phyloP scores from a whole-genome alignment of 768 basidiomycete species.

The Pleurotus eryngii region DNA sequence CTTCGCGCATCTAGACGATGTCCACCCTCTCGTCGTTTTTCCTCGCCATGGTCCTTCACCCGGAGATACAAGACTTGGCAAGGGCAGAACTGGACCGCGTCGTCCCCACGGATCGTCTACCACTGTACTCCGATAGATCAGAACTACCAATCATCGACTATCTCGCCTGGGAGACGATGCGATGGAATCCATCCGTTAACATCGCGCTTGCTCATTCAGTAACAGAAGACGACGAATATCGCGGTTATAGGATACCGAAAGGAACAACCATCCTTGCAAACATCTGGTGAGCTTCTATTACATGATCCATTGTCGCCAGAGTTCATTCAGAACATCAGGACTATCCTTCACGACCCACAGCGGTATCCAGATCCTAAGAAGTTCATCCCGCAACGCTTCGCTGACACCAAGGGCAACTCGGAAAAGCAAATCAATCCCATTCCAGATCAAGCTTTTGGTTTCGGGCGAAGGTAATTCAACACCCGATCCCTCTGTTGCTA shows the following conservation, averaged over 20 bases:
- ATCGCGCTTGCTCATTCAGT: slow-evolving; percentile 40
- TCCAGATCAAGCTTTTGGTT: slow-evolving; percentile 4
- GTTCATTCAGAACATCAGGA: neutral
- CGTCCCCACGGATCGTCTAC: slow-evolving; percentile 24
- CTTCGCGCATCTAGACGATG: slow-evolving; percentile 10
- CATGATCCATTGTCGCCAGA: too few relatives aligned
- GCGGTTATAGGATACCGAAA: slow-evolving; percentile 6
- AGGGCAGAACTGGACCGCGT: slow-evolving; percentile 24
- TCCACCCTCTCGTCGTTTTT: slow-evolving; percentile 21
- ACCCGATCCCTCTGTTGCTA: neutral
- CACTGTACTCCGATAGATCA: slow-evolving; percentile 21
- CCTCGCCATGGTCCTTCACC: slow-evolving; percentile 25
- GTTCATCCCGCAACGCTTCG: slow-evolving; percentile 3
- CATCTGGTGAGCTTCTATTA: slow-evolving; percentile 2
- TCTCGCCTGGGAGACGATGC: slow-evolving; percentile 19
- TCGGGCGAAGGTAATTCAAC: slow-evolving; percentile 3
- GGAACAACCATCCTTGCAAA: slow-evolving; percentile 3
- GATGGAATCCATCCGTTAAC: slow-evolving; percentile 14
- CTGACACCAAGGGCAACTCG: slow-evolving; percentile 1
- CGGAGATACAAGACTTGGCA: slow-evolving; percentile 18
- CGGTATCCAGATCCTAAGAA: slow-evolving; percentile 3
- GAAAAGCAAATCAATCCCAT: slow-evolving; percentile 4
- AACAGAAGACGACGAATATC: slow-evolving; percentile 13
- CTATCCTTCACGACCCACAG: slow-evolving; percentile 3
- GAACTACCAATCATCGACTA: slow-evolving; percentile 23